Conservation (phyloP, 1,284 basidiomycete species). For the Leccinum subrobustum region DNA sequence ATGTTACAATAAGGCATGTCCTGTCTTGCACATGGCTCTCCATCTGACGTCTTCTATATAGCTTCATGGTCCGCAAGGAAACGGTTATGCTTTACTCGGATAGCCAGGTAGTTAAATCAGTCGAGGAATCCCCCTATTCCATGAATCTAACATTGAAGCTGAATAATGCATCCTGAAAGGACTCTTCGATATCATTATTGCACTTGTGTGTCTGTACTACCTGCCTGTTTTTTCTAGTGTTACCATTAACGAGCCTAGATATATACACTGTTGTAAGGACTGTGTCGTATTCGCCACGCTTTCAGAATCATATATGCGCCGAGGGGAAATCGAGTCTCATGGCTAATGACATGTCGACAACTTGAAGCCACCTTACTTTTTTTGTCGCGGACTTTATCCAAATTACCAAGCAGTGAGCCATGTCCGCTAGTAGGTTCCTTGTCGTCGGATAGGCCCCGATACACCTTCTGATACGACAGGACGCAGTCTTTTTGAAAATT, state of each 20-base stretch:
- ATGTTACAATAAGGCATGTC: constrained; percentile 69
- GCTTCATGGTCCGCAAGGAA: constrained; percentile 70
- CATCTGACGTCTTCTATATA: constrained; percentile 27
- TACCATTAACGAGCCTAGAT: constrained; percentile 12
- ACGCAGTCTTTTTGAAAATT: constrained; percentile 1
- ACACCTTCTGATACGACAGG: constrained; percentile 10
- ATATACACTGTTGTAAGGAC: constrained; percentile 15
- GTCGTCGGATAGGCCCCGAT: constrained; percentile 13
- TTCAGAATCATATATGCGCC: neutral
- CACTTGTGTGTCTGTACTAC: constrained; percentile 20
- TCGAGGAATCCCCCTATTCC: neutral
- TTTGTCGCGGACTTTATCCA: neutral
- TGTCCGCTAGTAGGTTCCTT: constrained; percentile 11
- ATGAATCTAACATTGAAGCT: constrained; percentile 4
- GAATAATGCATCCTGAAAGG: constrained; percentile 13
- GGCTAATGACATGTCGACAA: neutral
- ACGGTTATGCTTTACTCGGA: constrained; percentile 71
- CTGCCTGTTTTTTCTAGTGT: constrained; percentile 16
- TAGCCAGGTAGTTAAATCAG: constrained; percentile 34
- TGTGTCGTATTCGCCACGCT: constrained; percentile 2
- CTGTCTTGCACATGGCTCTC: neutral
- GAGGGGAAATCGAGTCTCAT: neutral
- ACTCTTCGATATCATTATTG: constrained; percentile 27
- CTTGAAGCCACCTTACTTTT: neutral
- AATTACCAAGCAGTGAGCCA: constrained; percentile 14